phyloP scores from a whole-genome alignment of 345 rosid genomes.

The rapeseed (Brassica napus) region Da-Ae NC_063439.1:12915501-12916000 shows the following conservation, averaged over 20 bases:
- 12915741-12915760: slow-evolving; percentile 99
- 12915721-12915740: slow-evolving; percentile 93
- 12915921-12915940: slow-evolving; percentile 52
- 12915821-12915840: slow-evolving; percentile 91
- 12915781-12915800: slow-evolving; percentile 90
- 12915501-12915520: neutral
- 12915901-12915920: slow-evolving; percentile 44
- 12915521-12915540: neutral
- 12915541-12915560: slow-evolving; percentile 29
- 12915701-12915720: slow-evolving; percentile 92
- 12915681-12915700: slow-evolving; percentile 46
- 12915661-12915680: slow-evolving; percentile 33
- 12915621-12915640: slow-evolving; percentile 5
- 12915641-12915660: slow-evolving; percentile 19
- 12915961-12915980: slow-evolving; percentile 42
- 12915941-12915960: slow-evolving; percentile 46
- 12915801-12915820: slow-evolving; percentile 81
- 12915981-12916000: slow-evolving; percentile 48
- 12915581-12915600: neutral
- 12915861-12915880: slow-evolving; percentile 96
- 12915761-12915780: slow-evolving; percentile 93
- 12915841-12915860: slow-evolving; percentile 94
- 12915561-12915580: slow-evolving; percentile 18
- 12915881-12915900: slow-evolving; percentile 71
- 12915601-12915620: slow-evolving; percentile 18